Conservation (phyloP, 2,329 filamentous ascomycete species). For the Chaetomiaceae sp. region DNA sequence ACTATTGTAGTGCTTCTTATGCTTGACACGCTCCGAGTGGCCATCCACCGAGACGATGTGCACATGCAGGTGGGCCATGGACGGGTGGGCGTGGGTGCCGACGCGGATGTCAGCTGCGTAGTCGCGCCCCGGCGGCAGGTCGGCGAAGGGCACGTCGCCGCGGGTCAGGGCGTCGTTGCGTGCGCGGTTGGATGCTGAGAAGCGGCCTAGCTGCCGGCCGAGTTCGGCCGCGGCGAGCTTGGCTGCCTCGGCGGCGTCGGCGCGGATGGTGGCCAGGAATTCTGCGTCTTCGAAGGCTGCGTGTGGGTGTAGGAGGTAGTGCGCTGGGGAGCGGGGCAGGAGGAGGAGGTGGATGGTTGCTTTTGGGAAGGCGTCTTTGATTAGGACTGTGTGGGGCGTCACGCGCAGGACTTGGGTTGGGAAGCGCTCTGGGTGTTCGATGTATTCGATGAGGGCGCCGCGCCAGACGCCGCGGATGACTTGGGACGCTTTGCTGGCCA, state of each 20-base stretch:
- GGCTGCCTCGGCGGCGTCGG: conserved; percentile 58
- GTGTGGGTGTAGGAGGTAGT: conserved; percentile 66
- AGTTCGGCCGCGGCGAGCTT: conserved; percentile 69
- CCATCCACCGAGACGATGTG: conserved; percentile 82
- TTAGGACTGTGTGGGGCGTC: conserved; percentile 65
- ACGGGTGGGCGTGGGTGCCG: conserved; percentile 82
- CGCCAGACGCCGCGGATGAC: conserved; percentile 32
- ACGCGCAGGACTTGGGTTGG: conserved; percentile 59
- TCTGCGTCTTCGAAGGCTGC: conserved; percentile 65
- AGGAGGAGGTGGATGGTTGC: conserved; percentile 79
- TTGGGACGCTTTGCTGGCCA: conserved; percentile 13
- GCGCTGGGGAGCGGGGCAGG: conserved; percentile 64
- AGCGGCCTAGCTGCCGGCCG: conserved; percentile 59
- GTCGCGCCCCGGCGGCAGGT: conserved; percentile 70
- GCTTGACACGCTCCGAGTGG: conserved; percentile 65
- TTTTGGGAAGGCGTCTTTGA: conserved; percentile 84
- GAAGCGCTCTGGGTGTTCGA: conserved; percentile 56
- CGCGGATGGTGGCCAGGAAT: conserved; percentile 62
- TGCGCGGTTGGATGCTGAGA: conserved; percentile 57
- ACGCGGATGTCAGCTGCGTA: conserved; percentile 70
- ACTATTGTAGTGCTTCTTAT: conserved; percentile 86
- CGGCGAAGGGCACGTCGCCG: too few relatives aligned
- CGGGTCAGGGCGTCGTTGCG: conserved; percentile 60
- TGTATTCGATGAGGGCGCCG: conserved; percentile 63
- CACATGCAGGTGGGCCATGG: conserved; percentile 88